These are phyloP conservation scores for Leptodermis oblonga DNA, from an alignment of 257 asterid species.

Conservation along the genomic window DNA sequence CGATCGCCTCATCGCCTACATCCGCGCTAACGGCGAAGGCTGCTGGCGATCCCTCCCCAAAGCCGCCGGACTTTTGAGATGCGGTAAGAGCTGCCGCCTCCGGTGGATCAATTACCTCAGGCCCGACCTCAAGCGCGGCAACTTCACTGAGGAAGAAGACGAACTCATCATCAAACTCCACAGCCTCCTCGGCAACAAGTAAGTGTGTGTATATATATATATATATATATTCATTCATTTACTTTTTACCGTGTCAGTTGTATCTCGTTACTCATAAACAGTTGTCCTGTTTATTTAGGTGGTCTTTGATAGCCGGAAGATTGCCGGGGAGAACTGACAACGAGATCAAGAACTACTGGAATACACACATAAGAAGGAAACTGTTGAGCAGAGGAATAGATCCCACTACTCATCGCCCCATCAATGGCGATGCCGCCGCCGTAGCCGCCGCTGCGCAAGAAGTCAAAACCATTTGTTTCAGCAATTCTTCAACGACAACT, in stretches of 20 bases:
- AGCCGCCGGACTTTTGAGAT: conserved; percentile 93
- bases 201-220: conserved; percentile 9
- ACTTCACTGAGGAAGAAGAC: conserved; percentile 78
- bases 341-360: conserved; percentile 93
- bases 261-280: not conserved
- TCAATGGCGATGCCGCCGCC: conserved; percentile 28
- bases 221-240: not conserved
- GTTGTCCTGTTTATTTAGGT: conserved; percentile 35
- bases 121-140: conserved; percentile 92
- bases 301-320: conserved; percentile 93
- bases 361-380: conserved; percentile 79
- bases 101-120: conserved; percentile 89
- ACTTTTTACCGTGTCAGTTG: not conserved
- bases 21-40: conserved; percentile 85
- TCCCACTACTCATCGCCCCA: conserved; percentile 67
- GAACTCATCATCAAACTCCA: conserved; percentile 90
- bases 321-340: conserved; percentile 91
- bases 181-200: conserved; percentile 92
- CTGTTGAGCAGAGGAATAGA: conserved; percentile 77
- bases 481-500: conserved; percentile 7
- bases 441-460: conserved; percentile 8
- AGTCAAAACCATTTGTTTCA: conserved; percentile 45
- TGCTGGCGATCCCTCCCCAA: conserved; percentile 96
- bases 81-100: conserved; percentile 93
- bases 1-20: conserved; percentile 69